Evolutionary conservation across 768 basidiomycete species (phyloP), one percentile per base, ranked within the genome.

Genomic region (Candolleomyces eurysporus): DNA sequence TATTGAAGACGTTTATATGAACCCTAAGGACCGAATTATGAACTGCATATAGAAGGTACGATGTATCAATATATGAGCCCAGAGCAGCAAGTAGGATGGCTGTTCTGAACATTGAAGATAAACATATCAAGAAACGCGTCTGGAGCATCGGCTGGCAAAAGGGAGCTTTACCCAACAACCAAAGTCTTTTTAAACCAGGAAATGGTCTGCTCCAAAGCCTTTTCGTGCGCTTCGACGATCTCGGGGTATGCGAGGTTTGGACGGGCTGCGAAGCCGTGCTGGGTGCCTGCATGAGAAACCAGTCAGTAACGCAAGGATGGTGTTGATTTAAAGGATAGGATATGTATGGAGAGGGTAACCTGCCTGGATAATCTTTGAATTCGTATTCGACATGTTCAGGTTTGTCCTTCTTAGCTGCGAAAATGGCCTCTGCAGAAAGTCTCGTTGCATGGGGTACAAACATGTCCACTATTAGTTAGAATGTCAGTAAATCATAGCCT

Each of bases 231-330:
- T 50, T 73, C 73, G 61, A 77, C 79, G 49, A 78, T 72, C 14
- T 75, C 78, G 5, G 76, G 71, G 19, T 75, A 60, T 4, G 67
- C 67, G 16, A 79, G 57, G 48, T 80, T 76, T 3, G 81, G 82
- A 13, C 78, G 73, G 13, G 73, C 71, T 19, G 76, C 79, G 60
- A 81, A 83, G 7, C 82, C 80, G 61, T 83, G 82, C 5, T 75
- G 68, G 10, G 79, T 80, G 8, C 78, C 79, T 81, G 63, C 11
- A 2, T 17, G 36, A 5, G 36, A 8, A 3, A 14, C 13, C 16
- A 31, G 21, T 17, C 50, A 21, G 16, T 17, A 32, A 32, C 21
- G 32, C 8, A 5, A 16, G 7, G n/a, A 26, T 31, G 32, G 2
- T 4, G 4, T 26, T 26, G n/a, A n/a, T n/a, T n/a, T n/a, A n/a